phyloP scores from a whole-genome alignment of 2,329 filamentous ascomycete species.

The Aspergillus sergii region DNA sequence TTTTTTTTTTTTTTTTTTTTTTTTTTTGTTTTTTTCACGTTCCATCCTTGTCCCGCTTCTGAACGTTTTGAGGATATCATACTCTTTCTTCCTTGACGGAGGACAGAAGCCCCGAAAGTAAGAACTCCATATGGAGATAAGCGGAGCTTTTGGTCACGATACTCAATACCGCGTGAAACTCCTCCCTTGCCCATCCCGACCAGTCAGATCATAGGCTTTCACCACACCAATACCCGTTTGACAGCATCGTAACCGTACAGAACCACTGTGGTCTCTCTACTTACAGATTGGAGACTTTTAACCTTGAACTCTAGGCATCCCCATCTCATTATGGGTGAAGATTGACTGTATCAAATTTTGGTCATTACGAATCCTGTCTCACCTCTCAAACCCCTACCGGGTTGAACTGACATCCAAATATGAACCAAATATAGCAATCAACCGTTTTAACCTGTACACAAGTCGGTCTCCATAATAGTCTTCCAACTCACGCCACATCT shows the following conservation, averaged over 20 bases:
- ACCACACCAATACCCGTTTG: neutral
- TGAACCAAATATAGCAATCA: neutral
- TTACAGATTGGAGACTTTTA: too few relatives aligned
- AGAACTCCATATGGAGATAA: neutral
- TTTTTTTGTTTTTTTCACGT: conserved; percentile 1
- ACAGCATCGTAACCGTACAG: too few relatives aligned
- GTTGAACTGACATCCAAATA: neutral
- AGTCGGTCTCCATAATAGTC: neutral
- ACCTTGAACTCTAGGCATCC: neutral
- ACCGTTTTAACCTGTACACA: neutral
- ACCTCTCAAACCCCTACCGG: neutral
- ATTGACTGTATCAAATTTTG: neutral
- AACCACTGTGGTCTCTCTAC: too few relatives aligned
- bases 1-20: conserved; percentile 2
- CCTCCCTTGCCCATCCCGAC: neutral
- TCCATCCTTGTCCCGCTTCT: neutral
- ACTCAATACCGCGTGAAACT: neutral
- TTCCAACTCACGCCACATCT: neutral
- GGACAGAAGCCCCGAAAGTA: neutral
- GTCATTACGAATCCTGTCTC: conserved; percentile 14
- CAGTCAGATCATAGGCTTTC: neutral
- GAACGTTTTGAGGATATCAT: neutral
- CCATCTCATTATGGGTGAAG: neutral
- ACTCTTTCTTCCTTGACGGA: neutral
- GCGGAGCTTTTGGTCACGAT: neutral